These are phyloP conservation scores for Pestalotiopsis sp. DNA, from an alignment of 2,329 filamentous ascomycete species.

Conservation along the genomic window DNA sequence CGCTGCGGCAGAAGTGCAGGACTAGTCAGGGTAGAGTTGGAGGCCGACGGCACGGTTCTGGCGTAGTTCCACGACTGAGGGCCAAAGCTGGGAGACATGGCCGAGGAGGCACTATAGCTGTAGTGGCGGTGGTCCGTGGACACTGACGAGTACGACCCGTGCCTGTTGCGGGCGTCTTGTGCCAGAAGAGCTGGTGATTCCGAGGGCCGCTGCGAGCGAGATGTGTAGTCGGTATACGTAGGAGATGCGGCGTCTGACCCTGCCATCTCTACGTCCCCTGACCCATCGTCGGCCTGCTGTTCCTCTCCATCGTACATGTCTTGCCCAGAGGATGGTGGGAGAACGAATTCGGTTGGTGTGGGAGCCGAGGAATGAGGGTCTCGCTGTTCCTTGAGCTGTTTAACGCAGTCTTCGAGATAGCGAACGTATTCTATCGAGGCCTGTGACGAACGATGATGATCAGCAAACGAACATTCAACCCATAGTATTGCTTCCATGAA, in stretches of 20 bases:
- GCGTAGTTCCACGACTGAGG: slow-evolving; percentile 45
- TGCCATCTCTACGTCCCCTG: slow-evolving; percentile 64
- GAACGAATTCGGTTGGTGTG: slow-evolving; percentile 28
- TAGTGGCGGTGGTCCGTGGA: slow-evolving; percentile 48
- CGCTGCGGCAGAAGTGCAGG: slow-evolving; percentile 58
- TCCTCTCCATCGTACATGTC: slow-evolving; percentile 27
- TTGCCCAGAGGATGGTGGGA: slow-evolving; percentile 29
- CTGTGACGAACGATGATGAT: slow-evolving; percentile 44
- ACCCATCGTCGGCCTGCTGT: slow-evolving; percentile 41
- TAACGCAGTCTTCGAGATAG: slow-evolving; percentile 88
- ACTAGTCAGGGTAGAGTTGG: slow-evolving; percentile 59
- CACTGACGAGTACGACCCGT: slow-evolving; percentile 58
- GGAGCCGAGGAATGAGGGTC: slow-evolving; percentile 36
- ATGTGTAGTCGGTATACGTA: slow-evolving; percentile 35
- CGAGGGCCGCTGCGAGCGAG: slow-evolving; percentile 45
- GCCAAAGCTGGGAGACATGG: slow-evolving; percentile 48
- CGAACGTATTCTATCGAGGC: slow-evolving; percentile 95
- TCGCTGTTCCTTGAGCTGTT: slow-evolving; percentile 71
- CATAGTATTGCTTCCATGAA: neutral
- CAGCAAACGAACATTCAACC: neutral
- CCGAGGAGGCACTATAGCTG: slow-evolving; percentile 39
- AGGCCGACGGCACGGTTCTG: slow-evolving; percentile 36
- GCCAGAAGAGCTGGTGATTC: slow-evolving; percentile 54
- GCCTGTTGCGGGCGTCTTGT: slow-evolving; percentile 46
- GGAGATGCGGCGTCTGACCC: slow-evolving; percentile 54